These are phyloP conservation scores for Fusarium sp. DNA, from an alignment of 2,329 filamentous ascomycete species.

Conservation along the genomic window DNA sequence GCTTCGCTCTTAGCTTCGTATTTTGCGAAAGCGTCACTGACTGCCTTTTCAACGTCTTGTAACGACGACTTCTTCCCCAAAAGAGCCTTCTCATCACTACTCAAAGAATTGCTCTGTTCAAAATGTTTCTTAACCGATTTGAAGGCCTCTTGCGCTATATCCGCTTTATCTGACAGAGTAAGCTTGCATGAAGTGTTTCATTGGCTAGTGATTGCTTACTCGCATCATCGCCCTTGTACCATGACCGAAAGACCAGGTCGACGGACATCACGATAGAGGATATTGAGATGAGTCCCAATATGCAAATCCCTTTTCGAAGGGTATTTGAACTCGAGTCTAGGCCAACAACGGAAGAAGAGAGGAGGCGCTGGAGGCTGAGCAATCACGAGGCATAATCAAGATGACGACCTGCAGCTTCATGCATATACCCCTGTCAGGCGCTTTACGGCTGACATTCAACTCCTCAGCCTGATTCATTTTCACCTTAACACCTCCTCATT, in stretches of 20 bases:
- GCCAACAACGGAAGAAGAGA: neutral
- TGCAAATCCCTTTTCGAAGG: fast-evolving
- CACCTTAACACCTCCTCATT: neutral
- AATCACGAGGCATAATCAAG: neutral
- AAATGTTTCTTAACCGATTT: neutral
- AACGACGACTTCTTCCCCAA: neutral
- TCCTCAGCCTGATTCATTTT: neutral
- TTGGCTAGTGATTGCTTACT: neutral
- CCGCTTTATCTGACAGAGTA: neutral
- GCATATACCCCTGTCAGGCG: neutral
- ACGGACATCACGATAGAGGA: neutral
- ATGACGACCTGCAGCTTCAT: neutral
- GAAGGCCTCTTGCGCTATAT: neutral
- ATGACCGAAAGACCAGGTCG: neutral
- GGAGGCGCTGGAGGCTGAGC: neutral
- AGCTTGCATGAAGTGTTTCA: neutral
- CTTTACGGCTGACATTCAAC: neutral
- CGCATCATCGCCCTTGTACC: neutral
- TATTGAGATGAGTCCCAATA: fast-evolving
- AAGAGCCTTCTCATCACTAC: neutral
- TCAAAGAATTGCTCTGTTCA: neutral
- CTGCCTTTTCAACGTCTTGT: neutral
- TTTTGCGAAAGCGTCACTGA: neutral
- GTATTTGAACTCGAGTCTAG: neutral
- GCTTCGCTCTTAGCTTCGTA: neutral